phyloP scores from a whole-genome alignment of 225 moss, liverwort and hornwort genomes.

The Sphagnum contortum region DNA sequence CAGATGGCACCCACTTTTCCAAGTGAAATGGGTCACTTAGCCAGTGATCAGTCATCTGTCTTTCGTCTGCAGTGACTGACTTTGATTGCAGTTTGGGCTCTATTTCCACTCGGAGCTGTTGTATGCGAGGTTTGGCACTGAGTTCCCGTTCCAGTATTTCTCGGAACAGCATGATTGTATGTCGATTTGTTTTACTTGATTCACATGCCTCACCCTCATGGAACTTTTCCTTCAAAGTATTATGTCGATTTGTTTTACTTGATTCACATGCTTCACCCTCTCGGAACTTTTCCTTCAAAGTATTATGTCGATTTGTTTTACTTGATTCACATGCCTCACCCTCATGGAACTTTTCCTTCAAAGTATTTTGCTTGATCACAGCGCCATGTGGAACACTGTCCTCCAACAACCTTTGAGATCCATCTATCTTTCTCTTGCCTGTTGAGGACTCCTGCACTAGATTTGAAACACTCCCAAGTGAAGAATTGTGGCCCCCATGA shows the following conservation, averaged over 20 bases:
- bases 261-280: no score
- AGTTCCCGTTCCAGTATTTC: conserved; percentile 2
- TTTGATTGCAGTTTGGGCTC: conserved; percentile 26
- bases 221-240: no score
- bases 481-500: no score
- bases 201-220: no score
- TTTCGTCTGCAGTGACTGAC: conserved; percentile 19
- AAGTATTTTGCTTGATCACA: neutral
- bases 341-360: no score
- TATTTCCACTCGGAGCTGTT: conserved; percentile 29
- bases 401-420: neutral
- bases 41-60: conserved; percentile 28
- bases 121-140: neutral
- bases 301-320: no score
- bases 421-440: neutral
- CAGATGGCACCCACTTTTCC: conserved; percentile 10
- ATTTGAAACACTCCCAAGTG: no score
- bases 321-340: no score
- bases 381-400: conserved; percentile 9
- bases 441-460: neutral
- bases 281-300: no score
- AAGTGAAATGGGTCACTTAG: conserved; percentile 19
- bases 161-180: neutral
- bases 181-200: no score
- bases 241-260: no score